These are phyloP conservation scores for Nakazawaea laoshanensis DNA, from an alignment of 805 yeast genomes.

Conservation along the genomic window DNA sequence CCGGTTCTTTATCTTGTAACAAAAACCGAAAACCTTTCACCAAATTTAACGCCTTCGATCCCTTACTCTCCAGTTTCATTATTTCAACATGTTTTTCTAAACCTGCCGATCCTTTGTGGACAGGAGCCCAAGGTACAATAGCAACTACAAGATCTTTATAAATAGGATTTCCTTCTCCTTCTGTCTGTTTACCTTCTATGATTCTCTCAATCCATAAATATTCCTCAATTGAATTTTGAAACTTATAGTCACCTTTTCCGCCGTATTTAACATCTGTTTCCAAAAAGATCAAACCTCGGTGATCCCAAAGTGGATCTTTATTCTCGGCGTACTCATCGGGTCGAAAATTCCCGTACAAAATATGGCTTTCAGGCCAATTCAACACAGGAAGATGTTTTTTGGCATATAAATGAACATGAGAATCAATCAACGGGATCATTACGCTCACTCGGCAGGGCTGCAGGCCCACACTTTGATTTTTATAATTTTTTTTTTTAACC, in stretches of 20 bases:
- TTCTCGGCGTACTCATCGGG: conserved; percentile 19
- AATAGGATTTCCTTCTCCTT: conserved; percentile 12
- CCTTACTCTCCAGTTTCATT: conserved; percentile 10
- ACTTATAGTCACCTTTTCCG: conserved; percentile 14
- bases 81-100: conserved; percentile 14
- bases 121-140: conserved; percentile 38
- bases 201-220: conserved; percentile 16
- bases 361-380: conserved; percentile 26
- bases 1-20: conserved; percentile 32
- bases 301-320: conserved; percentile 11
- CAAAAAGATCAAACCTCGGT: conserved; percentile 24
- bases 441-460: too few species aligned
- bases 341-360: conserved; percentile 18
- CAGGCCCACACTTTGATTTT: too few species aligned
- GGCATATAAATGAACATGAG: conserved; percentile 30
- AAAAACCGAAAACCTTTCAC: conserved; percentile 34
- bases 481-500: too few species aligned
- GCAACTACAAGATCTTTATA: conserved; percentile 16
- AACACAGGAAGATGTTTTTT: conserved; percentile 14
- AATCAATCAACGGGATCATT: conserved; percentile 18
- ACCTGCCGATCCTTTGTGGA: conserved; percentile 22
- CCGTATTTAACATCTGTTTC: conserved; percentile 25
- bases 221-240: conserved; percentile 19
- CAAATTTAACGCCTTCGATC: conserved; percentile 10
- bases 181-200: conserved; percentile 10